A percentile compares a stretch with the other conserved stretches of the same genome.
phyloP scores from a whole-genome alignment of 2,329 filamentous ascomycete genomes.

The Claviceps paspali region DNA sequence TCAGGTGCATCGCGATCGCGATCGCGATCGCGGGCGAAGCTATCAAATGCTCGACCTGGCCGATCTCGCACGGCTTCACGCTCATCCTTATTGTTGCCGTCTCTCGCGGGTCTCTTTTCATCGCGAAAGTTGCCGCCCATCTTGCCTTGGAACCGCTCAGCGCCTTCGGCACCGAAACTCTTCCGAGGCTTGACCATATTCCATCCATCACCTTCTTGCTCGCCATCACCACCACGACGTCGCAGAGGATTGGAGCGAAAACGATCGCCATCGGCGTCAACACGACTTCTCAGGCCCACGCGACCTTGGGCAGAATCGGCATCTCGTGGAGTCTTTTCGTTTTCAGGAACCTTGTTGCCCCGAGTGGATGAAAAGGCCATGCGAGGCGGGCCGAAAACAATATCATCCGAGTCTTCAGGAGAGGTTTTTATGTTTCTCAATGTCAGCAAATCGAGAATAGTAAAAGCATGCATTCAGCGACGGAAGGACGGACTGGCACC shows the following conservation, averaged over 20 bases:
- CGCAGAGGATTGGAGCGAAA: conserved; percentile 32
- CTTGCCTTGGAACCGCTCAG: conserved; percentile 53
- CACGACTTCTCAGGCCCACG: conserved; percentile 38
- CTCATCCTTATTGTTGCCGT: conserved; percentile 32
- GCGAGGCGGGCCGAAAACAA: conserved; percentile 73
- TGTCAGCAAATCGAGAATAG: neutral
- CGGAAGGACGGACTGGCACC: conserved; percentile 34
- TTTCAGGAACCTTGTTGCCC: conserved; percentile 33
- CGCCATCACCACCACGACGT: conserved; percentile 37
- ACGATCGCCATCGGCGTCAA: conserved; percentile 36
- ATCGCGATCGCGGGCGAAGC: conserved; percentile 33
- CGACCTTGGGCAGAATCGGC: conserved; percentile 35
- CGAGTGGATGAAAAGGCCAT: conserved; percentile 69
- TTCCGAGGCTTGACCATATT: conserved; percentile 58
- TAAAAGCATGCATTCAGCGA: neutral
- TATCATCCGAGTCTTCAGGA: conserved; percentile 53
- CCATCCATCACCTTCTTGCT: conserved; percentile 57
- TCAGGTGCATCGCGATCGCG: conserved; percentile 36
- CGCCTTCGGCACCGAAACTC: conserved; percentile 57
- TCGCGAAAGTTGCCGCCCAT: conserved; percentile 37
- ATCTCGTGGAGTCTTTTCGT: conserved; percentile 38
- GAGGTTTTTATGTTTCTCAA: neutral
- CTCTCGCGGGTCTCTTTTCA: conserved; percentile 30
- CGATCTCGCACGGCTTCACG: conserved; percentile 36
- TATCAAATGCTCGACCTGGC: conserved; percentile 33